A percentile compares a stretch with the other conserved stretches of the same genome.
Evolutionary conservation across 2,329 filamentous ascomycete species (phyloP).

Genomic region (Geosmithia putterillii): DNA sequence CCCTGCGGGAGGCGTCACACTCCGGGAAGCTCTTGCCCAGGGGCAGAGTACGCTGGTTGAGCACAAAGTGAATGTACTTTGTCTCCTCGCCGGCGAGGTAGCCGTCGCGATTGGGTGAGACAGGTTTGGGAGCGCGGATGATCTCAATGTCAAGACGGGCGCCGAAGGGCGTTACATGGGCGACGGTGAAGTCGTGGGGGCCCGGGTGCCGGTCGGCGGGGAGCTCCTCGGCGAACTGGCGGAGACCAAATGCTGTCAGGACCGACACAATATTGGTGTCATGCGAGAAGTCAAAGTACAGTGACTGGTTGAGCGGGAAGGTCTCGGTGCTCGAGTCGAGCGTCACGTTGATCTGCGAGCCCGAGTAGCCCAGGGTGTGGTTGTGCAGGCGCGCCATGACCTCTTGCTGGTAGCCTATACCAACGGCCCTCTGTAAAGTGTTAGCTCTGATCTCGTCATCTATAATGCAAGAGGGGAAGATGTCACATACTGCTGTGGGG

Average conservation of each 20-base stretch:
- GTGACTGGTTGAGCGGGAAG: conserved; percentile 59
- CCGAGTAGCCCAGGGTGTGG: conserved; percentile 46
- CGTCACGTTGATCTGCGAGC: conserved; percentile 55
- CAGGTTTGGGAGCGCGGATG: conserved; percentile 53
- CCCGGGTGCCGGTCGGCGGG: conserved; percentile 42
- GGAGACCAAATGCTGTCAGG: conserved; percentile 60
- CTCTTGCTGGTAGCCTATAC: conserved; percentile 63
- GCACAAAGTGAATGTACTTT: conserved; percentile 60
- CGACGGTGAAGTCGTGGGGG: conserved; percentile 50
- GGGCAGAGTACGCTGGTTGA: conserved; percentile 64
- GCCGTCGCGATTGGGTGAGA: conserved; percentile 40
- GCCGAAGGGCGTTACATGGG: conserved; percentile 59
- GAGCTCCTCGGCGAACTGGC: conserved; percentile 46
- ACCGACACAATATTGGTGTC: conserved; percentile 63
- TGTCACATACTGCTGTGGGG: conserved; percentile 40
- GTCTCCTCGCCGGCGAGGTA: conserved; percentile 44
- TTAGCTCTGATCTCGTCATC: background rate
- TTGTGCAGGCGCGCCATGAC: conserved; percentile 58
- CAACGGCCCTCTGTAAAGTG: conserved; percentile 45
- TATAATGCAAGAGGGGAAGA: background rate
- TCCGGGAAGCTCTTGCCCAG: conserved; percentile 52
- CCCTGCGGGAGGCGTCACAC: conserved; percentile 48
- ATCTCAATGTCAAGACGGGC: conserved; percentile 64
- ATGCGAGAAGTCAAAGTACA: conserved; percentile 71
- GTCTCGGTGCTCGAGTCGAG: conserved; percentile 55